Percentiles rank a stretch among this genome's conserved stretches.
Evolutionary conservation across 306 rosid species (phyloP).

Genomic region (Herpetospermum pedunculosum): DNA sequence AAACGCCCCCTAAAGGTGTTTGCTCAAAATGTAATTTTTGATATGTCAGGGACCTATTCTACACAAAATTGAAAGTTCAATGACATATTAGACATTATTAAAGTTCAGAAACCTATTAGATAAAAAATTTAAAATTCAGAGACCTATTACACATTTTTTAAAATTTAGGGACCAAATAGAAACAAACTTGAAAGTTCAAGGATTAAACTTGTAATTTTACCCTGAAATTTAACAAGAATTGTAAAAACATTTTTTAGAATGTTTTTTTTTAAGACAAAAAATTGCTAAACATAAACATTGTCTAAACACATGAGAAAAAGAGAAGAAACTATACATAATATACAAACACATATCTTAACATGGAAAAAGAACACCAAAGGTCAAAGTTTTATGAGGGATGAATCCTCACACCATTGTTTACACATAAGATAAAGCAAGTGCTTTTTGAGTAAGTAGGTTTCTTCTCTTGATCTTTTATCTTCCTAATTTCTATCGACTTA

Average conservation of each 20-base stretch:
- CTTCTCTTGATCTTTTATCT: slow-evolving; percentile 3
- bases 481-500: neutral
- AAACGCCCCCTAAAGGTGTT: neutral
- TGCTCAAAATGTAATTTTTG: neutral
- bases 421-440: neutral
- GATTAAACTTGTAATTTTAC: no score
- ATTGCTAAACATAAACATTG: neutral
- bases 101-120: no score
- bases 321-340: slow-evolving; percentile 1
- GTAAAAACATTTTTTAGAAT: no score
- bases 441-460: slow-evolving; percentile 1
- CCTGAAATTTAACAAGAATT: no score
- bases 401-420: neutral
- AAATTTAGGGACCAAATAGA: no score
- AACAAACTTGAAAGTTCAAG: no score
- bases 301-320: neutral
- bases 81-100: no score
- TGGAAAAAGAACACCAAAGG: slow-evolving; percentile 7
- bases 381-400: neutral
- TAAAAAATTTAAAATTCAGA: no score
- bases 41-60: neutral
- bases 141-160: no score
- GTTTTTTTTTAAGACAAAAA: no score
- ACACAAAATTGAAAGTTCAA: no score
- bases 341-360: neutral